Evolutionary conservation across 176 grass and related monocot species (phyloP), one percentile per base, ranked within the genome.

Genomic region (Bothriochloa decipiens): DNA sequence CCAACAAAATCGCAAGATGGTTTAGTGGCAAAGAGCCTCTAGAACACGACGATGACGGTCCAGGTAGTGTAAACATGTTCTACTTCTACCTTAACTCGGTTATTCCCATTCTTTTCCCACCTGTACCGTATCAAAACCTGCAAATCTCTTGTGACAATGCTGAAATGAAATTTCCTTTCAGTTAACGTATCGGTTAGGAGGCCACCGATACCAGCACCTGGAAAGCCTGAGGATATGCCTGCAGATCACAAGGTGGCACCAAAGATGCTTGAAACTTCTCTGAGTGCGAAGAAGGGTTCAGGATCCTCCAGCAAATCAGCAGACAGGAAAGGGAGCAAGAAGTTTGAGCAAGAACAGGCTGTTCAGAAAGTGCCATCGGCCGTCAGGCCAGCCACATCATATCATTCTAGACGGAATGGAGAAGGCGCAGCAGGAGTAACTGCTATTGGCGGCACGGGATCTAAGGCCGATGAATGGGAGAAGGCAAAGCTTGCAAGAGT

Each of bases 1-100:
- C 87, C 62, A 89, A 83, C 50, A 93, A 90, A 81, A 75, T 94
- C 35, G 81, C 90, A 45, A 95, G 87, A 73, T 94, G 93, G 96
- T 75, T 94, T 17, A 91, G 87, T 74, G 80, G 72, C 64, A 90
- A 90, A 77, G 89, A 90, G 78, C 55, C 57, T 65, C 7, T 79
- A 69, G 84, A 84, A 88, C 82, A 90, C 62, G 87, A 88, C 28
- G 74, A 87, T 6, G 88, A 92, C 3, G 57, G 65, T 72, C 77
- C 87, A 90, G 92, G 95, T 95, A 87, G 2, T 23, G 10, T 74
- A 69, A 52, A 77, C 41, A 74, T 39, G 17, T 17, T 46, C 49
- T 53, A n/a, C 39, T 39, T 18, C n/a, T n/a, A n/a, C n/a, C n/a
- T n/a, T n/a, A n/a, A n/a, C 53, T 57, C 53, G 20, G 53, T 58